Evolutionary conservation across 2,329 filamentous ascomycete species (phyloP).

Genomic region (Paecilomyces variotii): DNA sequence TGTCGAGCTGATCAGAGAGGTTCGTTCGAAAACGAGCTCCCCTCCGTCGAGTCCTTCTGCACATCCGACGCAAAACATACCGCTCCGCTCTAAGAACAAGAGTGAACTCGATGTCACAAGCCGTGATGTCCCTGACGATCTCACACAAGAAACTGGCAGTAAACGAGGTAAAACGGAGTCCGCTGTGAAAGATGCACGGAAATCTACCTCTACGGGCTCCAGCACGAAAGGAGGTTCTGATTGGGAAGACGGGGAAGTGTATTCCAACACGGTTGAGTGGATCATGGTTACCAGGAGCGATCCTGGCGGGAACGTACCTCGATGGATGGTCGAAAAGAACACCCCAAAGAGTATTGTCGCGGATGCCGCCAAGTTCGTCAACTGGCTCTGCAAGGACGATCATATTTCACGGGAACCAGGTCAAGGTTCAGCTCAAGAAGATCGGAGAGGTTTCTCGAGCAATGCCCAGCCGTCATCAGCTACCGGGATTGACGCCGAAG

Average conservation of each 20-base stretch:
- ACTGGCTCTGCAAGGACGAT: conserved; percentile 59
- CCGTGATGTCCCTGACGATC: conserved; percentile 4
- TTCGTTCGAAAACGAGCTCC: conserved; percentile 40
- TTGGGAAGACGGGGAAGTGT: conserved; percentile 34
- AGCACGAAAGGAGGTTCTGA: background rate
- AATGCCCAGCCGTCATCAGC: background rate
- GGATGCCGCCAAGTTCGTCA: conserved; percentile 72
- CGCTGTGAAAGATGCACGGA: conserved; percentile 30
- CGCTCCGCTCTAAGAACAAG: conserved; percentile 6
- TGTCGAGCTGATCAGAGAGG: conserved; percentile 81
- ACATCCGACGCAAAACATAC: background rate
- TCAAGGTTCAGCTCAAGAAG: conserved; percentile 2
- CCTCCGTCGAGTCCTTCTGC: background rate
- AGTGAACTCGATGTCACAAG: background rate
- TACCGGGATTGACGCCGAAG: background rate
- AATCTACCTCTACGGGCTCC: conserved; percentile 13
- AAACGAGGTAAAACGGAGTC: conserved; percentile 26
- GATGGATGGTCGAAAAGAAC: conserved; percentile 84
- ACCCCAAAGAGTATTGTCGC: conserved; percentile 72
- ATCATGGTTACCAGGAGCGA: conserved; percentile 88
- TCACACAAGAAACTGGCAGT: conserved; percentile 13
- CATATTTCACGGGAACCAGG: conserved; percentile 31
- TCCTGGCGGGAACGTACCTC: conserved; percentile 77
- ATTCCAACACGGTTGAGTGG: conserved; percentile 70
- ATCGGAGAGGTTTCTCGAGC: conserved; percentile 1